Percentiles rank a stretch among this genome's conserved stretches.
Conservation (phyloP, 441 rosid species). For the Gossypium armourianum region DNA sequence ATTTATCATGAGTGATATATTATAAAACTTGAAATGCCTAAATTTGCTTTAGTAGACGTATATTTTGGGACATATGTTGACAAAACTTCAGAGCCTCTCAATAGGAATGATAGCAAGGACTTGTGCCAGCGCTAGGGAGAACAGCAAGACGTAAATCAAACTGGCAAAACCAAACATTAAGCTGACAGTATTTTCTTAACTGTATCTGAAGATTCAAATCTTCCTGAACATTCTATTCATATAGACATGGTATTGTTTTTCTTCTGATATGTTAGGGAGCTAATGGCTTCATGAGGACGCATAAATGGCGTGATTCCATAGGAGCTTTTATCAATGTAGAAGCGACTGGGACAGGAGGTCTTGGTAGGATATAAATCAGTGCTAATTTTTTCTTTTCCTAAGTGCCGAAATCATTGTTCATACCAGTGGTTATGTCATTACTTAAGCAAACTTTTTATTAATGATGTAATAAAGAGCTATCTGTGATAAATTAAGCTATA, state of each 20-base stretch:
- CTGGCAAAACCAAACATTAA: slow-evolving; percentile 1
- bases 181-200: slow-evolving; percentile 10
- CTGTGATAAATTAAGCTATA: no score
- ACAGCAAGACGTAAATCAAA: neutral
- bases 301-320: slow-evolving; percentile 71
- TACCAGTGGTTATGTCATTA: no score
- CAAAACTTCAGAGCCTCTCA: neutral
- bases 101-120: no score
- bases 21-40: neutral
- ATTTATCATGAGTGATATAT: neutral
- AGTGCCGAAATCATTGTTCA: neutral
- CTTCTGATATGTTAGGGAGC: slow-evolving; percentile 57
- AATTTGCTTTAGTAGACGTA: no score
- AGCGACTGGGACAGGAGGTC: slow-evolving; percentile 92
- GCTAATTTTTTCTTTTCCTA: slow-evolving; percentile 5
- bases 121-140: neutral
- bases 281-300: slow-evolving; percentile 81
- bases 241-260: slow-evolving; percentile 10
- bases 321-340: slow-evolving; percentile 91
- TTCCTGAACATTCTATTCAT: neutral
- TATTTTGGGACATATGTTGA: neutral
- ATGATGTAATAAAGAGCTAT: no score
- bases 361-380: slow-evolving; percentile 41
- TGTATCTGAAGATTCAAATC: neutral
- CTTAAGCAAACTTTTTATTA: no score